Conservation (phyloP, 345 rosid species). For the Tarenaya hassleriana region DNA sequence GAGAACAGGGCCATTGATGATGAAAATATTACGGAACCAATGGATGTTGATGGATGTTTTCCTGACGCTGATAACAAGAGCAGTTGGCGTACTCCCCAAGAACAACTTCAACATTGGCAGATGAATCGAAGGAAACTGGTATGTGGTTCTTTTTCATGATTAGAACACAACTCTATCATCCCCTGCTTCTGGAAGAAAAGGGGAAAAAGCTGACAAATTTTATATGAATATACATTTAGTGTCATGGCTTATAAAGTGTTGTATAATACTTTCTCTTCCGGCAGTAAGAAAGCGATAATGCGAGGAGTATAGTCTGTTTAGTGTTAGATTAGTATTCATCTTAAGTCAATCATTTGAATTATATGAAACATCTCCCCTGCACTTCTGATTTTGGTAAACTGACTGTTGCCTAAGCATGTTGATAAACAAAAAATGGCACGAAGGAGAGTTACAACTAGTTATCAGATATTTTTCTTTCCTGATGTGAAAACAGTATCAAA, state of each 20-base stretch:
- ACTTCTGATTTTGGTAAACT: conserved; percentile 6
- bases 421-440: conserved; percentile 12
- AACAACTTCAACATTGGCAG: conserved; percentile 99
- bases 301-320: too few relatives aligned
- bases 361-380: too few relatives aligned
- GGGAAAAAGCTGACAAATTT: too few relatives aligned
- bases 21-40: conserved; percentile 54
- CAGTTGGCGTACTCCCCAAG: conserved; percentile 81
- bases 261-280: too few relatives aligned
- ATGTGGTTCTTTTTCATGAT: conserved; percentile 20
- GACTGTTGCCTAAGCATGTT: conserved; percentile 16
- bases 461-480: conserved; percentile 10
- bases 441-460: conserved; percentile 8
- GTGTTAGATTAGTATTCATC: too few relatives aligned
- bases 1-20: conserved; percentile 67
- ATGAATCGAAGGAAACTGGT: conserved; percentile 96
- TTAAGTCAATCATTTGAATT: too few relatives aligned
- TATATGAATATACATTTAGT: too few relatives aligned
- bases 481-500: conserved; percentile 4
- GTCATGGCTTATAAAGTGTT: too few relatives aligned
- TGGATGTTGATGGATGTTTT: conserved; percentile 82
- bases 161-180: not conserved
- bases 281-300: too few relatives aligned
- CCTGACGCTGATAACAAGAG: conserved; percentile 68
- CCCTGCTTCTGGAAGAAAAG: not conserved